A percentile compares a stretch with the other conserved stretches of the same genome.
phyloP scores from a whole-genome alignment of 352 stramenopile species.

The Ophiocytium majus region DNA sequence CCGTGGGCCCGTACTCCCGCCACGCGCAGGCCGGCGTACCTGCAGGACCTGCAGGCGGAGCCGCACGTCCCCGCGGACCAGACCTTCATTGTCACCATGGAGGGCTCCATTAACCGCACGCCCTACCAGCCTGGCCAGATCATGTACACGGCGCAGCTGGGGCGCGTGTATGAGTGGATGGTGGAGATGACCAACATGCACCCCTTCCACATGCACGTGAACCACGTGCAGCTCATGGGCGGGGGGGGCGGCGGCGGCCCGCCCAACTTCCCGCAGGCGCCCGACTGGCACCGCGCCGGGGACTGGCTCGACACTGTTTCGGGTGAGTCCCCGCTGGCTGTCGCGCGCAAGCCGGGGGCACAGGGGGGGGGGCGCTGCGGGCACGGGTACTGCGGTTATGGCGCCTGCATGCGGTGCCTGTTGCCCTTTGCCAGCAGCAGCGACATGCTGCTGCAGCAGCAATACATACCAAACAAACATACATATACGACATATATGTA shows the following conservation, averaged over 20 bases:
- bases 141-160: slow-evolving; percentile 24
- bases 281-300: slow-evolving; percentile 37
- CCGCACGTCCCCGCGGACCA: not conserved
- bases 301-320: slow-evolving; percentile 52
- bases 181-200: slow-evolving; percentile 31
- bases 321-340: slow-evolving; percentile 16
- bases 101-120: not conserved
- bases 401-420: no score
- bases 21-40: not conserved
- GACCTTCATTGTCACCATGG: not conserved
- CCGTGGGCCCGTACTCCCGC: no score
- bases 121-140: not conserved
- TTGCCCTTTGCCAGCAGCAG: no score
- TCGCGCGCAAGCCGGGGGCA: not conserved
- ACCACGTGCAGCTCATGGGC: slow-evolving; percentile 46
- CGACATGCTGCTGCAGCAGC: no score
- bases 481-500: no score
- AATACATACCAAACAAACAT: no score
- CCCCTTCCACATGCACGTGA: slow-evolving; percentile 54
- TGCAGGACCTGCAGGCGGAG: not conserved
- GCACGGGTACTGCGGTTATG: no score
- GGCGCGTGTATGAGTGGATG: slow-evolving; percentile 38
- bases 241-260: slow-evolving; percentile 24
- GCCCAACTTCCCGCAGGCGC: slow-evolving; percentile 18
- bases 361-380: no score